Conservation (phyloP, 768 basidiomycete species). For the Rhodosporidiobolus odoratus region DNA sequence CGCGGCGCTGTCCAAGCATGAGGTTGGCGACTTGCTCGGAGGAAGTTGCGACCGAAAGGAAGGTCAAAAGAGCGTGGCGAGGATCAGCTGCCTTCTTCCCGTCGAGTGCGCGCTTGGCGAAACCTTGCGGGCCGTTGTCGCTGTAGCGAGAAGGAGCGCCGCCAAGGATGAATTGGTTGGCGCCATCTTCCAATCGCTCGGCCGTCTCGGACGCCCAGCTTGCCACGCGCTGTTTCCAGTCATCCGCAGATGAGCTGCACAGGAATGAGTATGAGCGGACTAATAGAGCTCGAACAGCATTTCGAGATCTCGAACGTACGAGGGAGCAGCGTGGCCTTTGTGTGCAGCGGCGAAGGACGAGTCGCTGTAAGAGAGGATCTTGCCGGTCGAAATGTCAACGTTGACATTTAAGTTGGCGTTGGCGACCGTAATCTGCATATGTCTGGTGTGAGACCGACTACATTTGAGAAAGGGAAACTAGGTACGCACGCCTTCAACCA, state of each 20-base stretch:
- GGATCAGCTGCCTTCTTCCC: constrained; percentile 23
- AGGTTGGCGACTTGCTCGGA: constrained; percentile 3
- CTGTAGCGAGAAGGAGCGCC: neutral
- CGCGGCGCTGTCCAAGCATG: constrained; percentile 12
- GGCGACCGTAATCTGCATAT: constrained; percentile 58
- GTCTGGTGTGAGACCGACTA: neutral
- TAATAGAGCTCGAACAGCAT: too few relatives aligned
- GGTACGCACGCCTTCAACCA: constrained; percentile 52
- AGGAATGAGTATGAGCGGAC: too few relatives aligned
- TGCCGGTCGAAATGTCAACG: constrained; percentile 78
- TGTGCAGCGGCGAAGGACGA: constrained; percentile 51
- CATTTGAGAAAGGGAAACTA: neutral
- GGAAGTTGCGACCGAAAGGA: constrained; percentile 34
- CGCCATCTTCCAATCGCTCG: neutral
- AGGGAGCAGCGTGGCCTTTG: neutral
- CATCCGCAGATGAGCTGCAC: neutral
- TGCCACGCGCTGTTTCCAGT: constrained; percentile 18
- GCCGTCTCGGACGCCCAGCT: constrained; percentile 15
- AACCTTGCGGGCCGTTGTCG: constrained; percentile 41
- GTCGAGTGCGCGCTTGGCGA: neutral
- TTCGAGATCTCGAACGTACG: too few relatives aligned
- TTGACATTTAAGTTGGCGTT: constrained; percentile 80
- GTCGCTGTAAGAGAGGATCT: constrained; percentile 77
- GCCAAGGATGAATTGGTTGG: constrained; percentile 27
- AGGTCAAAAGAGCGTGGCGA: constrained; percentile 35